A percentile compares a stretch with the other conserved stretches of the same genome.
phyloP scores from a whole-genome alignment of 1,284 basidiomycete genomes.

The Ceratorhiza oryzae-sativae region DNA sequence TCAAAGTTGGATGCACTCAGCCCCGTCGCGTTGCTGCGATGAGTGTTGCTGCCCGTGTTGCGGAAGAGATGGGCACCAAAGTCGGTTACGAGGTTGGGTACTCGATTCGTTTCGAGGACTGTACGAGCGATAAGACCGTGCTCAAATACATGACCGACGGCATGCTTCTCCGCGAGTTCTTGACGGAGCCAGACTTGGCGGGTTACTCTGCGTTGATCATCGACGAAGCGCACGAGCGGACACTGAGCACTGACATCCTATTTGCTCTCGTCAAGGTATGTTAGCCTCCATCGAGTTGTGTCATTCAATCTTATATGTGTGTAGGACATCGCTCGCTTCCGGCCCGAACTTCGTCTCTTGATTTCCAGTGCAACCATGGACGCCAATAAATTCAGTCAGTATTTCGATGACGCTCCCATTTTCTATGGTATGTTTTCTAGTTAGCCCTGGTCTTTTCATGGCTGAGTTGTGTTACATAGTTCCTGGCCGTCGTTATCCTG shows the following conservation, averaged over 20 bases:
- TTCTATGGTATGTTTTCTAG: constrained; percentile 75
- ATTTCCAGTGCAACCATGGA: constrained; percentile 98
- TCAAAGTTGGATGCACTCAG: constrained; percentile 97
- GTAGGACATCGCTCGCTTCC: constrained; percentile 95
- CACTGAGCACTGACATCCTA: constrained; percentile 94
- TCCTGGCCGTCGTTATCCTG: constrained; percentile 95
- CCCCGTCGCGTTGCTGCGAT: constrained; percentile 98
- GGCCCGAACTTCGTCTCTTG: constrained; percentile 87
- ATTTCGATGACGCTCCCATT: constrained; percentile 93
- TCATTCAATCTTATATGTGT: constrained; percentile 14
- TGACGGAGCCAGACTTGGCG: constrained; percentile 93
- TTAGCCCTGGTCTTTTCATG: background rate
- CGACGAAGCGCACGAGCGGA: constrained; percentile 96
- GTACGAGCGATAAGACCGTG: constrained; percentile 96
- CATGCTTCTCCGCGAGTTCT: constrained; percentile 94
- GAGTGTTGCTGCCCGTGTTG: constrained; percentile 98
- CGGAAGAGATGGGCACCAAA: constrained; percentile 97
- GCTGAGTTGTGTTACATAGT: constrained; percentile 58
- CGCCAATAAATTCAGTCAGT: constrained; percentile 94
- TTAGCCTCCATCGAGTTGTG: constrained; percentile 27
- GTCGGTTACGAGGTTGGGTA: constrained; percentile 98
- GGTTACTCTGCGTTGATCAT: constrained; percentile 93
- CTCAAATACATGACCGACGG: constrained; percentile 99
- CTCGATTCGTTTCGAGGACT: constrained; percentile 99
- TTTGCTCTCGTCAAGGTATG: constrained; percentile 95